Evolutionary conservation across 108 stramenopile species (phyloP), one percentile per base, ranked within the genome.

Genomic region (Chaetoceros tenuissimus): DNA sequence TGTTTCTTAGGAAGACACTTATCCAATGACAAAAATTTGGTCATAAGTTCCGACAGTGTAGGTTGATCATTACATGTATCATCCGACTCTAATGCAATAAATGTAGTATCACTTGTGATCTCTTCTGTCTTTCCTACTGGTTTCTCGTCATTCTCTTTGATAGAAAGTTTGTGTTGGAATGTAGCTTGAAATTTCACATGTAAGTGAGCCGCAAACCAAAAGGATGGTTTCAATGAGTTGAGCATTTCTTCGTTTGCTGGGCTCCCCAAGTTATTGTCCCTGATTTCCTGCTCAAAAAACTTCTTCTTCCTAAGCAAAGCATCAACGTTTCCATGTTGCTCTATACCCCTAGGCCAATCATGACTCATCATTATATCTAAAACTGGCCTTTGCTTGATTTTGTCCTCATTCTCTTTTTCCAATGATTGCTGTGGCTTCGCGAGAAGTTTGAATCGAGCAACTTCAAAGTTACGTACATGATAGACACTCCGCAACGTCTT

Each of bases 191-290:
- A 99, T 60, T 94, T 96, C 23, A 92, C 88, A 67, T 99, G 99
- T 27, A 99, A 71, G 71, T 99, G 99, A 8, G 96, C 99, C 5
- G 96, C 53, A 63, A 99, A 99, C 99, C 99, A 99, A 54, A 65
- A 87, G 23, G 66, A 67, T 17, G 99, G 99, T 71, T 79, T 77
- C 27, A 99, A 62, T 23, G 53, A 29, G 46, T 85, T 58, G 44
- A 99, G 58, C 5, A 99, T 55, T 59, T 85, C 69, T 57, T 75
- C 71, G 54, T 81, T 86, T 17, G 97, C 75, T 16, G 91, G 94
- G 60, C 89, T 96, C 27, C 99, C 99, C 28, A 99, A 58, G 17
- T 74, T 67, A 68, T 95, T 94, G 21, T 68, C 47, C 44, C 85
- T 61, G 2, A 98, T 71, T 62, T 99, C 98, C 18, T 78, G 56